These are phyloP conservation scores for Boletellus sp. DNA, from an alignment of 768 basidiomycete species.

Conservation along the genomic window DNA sequence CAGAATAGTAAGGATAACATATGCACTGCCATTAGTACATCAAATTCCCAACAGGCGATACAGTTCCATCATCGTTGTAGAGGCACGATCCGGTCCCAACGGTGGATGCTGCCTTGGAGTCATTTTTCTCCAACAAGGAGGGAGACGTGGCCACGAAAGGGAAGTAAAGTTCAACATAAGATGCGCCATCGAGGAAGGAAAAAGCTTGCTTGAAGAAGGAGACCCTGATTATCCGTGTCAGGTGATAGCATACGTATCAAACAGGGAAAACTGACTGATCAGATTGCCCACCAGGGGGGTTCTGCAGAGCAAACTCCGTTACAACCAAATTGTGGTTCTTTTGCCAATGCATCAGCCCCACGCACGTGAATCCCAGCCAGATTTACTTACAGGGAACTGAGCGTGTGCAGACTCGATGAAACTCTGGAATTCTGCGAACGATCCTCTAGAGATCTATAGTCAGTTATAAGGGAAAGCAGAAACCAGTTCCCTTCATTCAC, in stretches of 20 bases:
- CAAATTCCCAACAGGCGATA: constrained; percentile 24
- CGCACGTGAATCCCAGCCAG: too few relatives aligned
- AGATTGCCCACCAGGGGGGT: constrained; percentile 18
- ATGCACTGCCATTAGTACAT: constrained; percentile 15
- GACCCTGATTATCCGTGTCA: constrained; percentile 20
- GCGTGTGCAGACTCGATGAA: constrained; percentile 26
- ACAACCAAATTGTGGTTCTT: constrained; percentile 27
- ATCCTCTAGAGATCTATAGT: constrained; percentile 14
- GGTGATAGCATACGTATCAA: background rate
- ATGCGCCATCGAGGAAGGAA: constrained; percentile 31
- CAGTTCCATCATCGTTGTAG: constrained; percentile 28
- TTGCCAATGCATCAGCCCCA: constrained; percentile 1
- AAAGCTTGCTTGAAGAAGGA: constrained; percentile 33
- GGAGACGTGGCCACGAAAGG: constrained; percentile 36
- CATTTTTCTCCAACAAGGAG: constrained; percentile 18
- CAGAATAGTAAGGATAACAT: background rate
- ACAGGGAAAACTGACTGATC: constrained; percentile 23
- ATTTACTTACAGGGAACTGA: constrained; percentile 25
- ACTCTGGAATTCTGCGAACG: constrained; percentile 28
- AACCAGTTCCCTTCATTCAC: constrained; percentile 8
- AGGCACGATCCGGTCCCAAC: constrained; percentile 33
- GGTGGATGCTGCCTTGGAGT: constrained; percentile 6
- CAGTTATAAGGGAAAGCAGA: background rate
- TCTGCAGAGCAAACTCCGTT: constrained; percentile 4
- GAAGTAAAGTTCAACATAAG: constrained; percentile 35